Evolutionary conservation across 129 eudicot genomes (phyloP), one percentile per base, ranked within the genome.

Genomic region (Lactuca sativa): DNA sequence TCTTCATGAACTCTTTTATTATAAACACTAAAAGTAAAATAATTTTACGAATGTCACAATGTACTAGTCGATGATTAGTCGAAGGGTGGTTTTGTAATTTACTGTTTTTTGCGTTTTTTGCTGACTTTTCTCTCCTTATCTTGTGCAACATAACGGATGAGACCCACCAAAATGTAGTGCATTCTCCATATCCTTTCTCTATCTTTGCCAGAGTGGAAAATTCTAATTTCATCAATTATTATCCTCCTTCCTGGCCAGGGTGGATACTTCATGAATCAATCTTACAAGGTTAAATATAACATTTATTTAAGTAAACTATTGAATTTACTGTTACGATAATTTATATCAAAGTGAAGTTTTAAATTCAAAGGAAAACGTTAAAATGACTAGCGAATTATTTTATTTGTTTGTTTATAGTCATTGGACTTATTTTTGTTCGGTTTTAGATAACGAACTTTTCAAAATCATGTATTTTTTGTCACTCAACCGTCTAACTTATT

Each of bases 181-280:
- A 67, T 67, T 67, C 48, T 47, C 30, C 34, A 13, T 66, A 66
- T n/a, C 71, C 61, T 67, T 33, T 67, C 72, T 53, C 51, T 67
- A 52, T 67, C 72, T 49, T 30, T 66, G 62, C 72, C 72, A 67
- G 62, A 67, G 72, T 33, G 72, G 72, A 67, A 67, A 52, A 32
- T 67, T 67, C 72, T 51, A 33, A 67, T 53, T 52, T 67, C 3
- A 51, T 52, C 60, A 67, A 67, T 67, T 51, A 67, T 67, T n/a
- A 49, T 66, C 71, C 14, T 66, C 49, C 8, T 47, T 66, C 7
- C 43, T 59, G 32, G 64, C 37, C 64, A 59, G 40, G 18, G 13
- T 59, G 40, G 32, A 59, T 25, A 25, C 15, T 31, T 58, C 63
- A 31, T 31, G 40, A 9, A 32, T 38, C 63, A 58, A 58, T 30